Evolutionary conservation across 805 yeast species (phyloP).

Genomic region (Starmerella lactis-condensi): DNA sequence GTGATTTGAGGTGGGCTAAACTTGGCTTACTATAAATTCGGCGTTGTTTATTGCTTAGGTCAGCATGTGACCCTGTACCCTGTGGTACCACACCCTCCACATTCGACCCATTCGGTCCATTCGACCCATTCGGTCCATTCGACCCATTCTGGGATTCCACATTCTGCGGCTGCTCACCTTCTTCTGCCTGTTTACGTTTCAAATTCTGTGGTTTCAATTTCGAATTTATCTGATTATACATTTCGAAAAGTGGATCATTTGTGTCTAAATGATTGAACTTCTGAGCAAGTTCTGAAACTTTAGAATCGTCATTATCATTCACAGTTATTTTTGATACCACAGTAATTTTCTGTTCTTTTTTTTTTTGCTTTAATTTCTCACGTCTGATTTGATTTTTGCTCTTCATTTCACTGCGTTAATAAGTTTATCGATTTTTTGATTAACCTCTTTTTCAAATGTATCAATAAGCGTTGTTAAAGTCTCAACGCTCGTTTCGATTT

Average conservation of each 20-base stretch:
- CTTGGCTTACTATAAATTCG: constrained; percentile 37
- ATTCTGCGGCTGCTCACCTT: background rate
- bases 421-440: constrained; percentile 11
- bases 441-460: constrained; percentile 12
- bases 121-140: background rate
- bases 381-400: constrained; percentile 6
- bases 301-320: background rate
- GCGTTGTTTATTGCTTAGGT: constrained; percentile 7
- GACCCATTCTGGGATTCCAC: background rate
- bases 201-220: constrained; percentile 7
- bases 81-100: too few relatives aligned
- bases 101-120: too few relatives aligned
- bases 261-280: constrained; percentile 8
- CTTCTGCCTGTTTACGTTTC: background rate
- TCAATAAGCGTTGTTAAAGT: constrained; percentile 10
- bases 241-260: constrained; percentile 8
- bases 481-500: constrained; percentile 11
- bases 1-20: constrained; percentile 46
- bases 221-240: constrained; percentile 8
- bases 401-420: constrained; percentile 5
- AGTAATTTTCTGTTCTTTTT: background rate
- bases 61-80: too few relatives aligned
- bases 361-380: constrained; percentile 5
- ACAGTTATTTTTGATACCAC: background rate
- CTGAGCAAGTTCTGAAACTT: constrained; percentile 6